A percentile compares a stretch with the other conserved stretches of the same genome.
phyloP scores from a whole-genome alignment of 2,329 filamentous ascomycete species.

The Xylaria sp. region DNA sequence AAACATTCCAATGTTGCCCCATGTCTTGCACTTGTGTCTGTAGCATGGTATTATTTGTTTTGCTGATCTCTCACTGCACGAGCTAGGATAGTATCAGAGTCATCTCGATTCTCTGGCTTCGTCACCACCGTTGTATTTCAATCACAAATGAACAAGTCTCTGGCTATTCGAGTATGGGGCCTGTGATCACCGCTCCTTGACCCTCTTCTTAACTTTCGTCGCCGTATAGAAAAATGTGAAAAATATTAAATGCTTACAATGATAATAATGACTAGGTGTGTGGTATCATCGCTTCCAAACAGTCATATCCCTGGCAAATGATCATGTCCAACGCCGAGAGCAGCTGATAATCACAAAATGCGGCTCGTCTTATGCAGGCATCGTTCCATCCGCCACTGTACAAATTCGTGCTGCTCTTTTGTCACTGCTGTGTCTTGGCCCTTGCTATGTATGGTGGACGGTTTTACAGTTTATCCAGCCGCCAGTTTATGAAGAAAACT shows the following conservation, averaged over 20 bases:
- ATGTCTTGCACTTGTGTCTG: conserved; percentile 6
- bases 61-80: background rate
- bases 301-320: conserved; percentile 42
- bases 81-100: background rate
- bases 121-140: background rate
- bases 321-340: conserved; percentile 39
- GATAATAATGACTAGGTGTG: conserved; percentile 36
- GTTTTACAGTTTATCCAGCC: conserved; percentile 11
- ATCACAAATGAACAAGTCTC: background rate
- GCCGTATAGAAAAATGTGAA: background rate
- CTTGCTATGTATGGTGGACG: background rate
- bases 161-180: background rate
- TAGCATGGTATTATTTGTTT: background rate
- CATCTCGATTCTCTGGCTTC: background rate
- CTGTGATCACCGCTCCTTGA: background rate
- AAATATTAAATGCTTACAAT: conserved; percentile 22
- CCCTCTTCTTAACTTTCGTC: background rate
- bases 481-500: conserved; percentile 1
- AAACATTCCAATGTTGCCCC: conserved; percentile 1
- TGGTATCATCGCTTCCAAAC: conserved; percentile 49
- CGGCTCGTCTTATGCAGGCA: conserved; percentile 20
- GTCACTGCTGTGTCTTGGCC: background rate
- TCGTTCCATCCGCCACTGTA: conserved; percentile 1
- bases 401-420: conserved; percentile 9
- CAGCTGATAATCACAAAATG: conserved; percentile 32